A percentile compares a stretch with the other conserved stretches of the same genome.
Evolutionary conservation across 495 filamentous ascomycete species (phyloP).

Genomic region (Ascobolus immersus): DNA sequence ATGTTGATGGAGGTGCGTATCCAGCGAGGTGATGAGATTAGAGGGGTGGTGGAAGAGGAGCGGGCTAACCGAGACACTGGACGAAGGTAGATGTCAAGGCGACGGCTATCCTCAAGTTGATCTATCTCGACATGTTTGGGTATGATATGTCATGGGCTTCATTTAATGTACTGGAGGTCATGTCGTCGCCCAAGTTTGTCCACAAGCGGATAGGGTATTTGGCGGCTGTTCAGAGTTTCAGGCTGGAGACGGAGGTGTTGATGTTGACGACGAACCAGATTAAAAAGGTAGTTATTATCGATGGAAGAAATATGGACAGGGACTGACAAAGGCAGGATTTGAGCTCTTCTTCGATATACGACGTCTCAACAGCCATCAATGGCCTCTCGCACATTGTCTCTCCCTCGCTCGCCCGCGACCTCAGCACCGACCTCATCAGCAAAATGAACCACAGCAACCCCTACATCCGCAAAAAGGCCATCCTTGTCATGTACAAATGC

Average conservation of each 20-base stretch:
- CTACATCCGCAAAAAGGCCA: slow-evolving; percentile 72
- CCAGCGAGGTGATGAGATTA: slow-evolving; percentile 2
- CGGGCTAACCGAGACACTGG: neutral
- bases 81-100: slow-evolving; percentile 60
- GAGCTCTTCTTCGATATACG: slow-evolving; percentile 40
- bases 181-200: slow-evolving; percentile 79
- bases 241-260: slow-evolving; percentile 81
- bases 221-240: slow-evolving; percentile 88
- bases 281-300: slow-evolving; percentile 73
- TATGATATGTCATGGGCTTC: slow-evolving; percentile 99
- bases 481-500: slow-evolving; percentile 75
- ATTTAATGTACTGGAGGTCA: slow-evolving; percentile 94
- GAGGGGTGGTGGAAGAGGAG: neutral
- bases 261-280: slow-evolving; percentile 93
- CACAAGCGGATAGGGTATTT: slow-evolving; percentile 92
- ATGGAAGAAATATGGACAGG: slow-evolving; percentile 1
- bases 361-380: slow-evolving; percentile 59
- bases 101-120: slow-evolving; percentile 76
- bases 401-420: slow-evolving; percentile 63
- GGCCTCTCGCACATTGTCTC: slow-evolving; percentile 82
- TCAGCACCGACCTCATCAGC: slow-evolving; percentile 63
- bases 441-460: slow-evolving; percentile 64
- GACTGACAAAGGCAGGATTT: slow-evolving; percentile 63
- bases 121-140: slow-evolving; percentile 96
- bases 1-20: slow-evolving; percentile 61